Percentiles rank a stretch among this genome's conserved stretches.
These are phyloP conservation scores for Calocybe gambosa DNA, from an alignment of 1,284 basidiomycete species.

Conservation along the genomic window DNA sequence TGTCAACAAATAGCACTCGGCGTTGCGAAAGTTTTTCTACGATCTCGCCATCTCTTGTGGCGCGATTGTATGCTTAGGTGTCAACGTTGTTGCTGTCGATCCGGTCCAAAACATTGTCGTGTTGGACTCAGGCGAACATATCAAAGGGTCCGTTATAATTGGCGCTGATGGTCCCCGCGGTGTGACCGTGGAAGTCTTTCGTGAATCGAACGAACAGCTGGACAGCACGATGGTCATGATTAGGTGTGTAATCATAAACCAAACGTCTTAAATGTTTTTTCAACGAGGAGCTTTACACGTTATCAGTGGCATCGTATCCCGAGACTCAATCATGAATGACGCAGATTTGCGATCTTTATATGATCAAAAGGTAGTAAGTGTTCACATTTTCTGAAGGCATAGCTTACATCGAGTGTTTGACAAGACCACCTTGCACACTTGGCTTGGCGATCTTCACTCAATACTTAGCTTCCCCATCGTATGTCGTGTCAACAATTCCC, in stretches of 20 bases:
- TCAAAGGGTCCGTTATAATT: slow-evolving; percentile 53
- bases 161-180: slow-evolving; percentile 55
- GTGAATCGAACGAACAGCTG: slow-evolving; percentile 14
- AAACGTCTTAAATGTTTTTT: neutral
- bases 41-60: slow-evolving; percentile 39
- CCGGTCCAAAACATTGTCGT: slow-evolving; percentile 28
- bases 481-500: slow-evolving; percentile 1
- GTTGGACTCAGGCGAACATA: slow-evolving; percentile 39
- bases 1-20: slow-evolving; percentile 31
- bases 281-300: no score
- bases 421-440: slow-evolving; percentile 31
- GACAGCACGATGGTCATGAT: slow-evolving; percentile 26
- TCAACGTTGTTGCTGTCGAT: slow-evolving; percentile 35
- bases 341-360: slow-evolving; percentile 28
- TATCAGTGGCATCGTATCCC: slow-evolving; percentile 37
- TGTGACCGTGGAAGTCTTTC: slow-evolving; percentile 25
- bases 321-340: slow-evolving; percentile 31
- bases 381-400: neutral
- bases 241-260: slow-evolving; percentile 30
- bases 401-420: slow-evolving; percentile 11
- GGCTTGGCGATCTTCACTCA: slow-evolving; percentile 34
- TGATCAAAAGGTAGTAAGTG: slow-evolving; percentile 25
- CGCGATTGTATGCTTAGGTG: slow-evolving; percentile 34
- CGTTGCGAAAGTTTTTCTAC: slow-evolving; percentile 31
- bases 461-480: slow-evolving; percentile 37